Percentiles rank a stretch among this genome's conserved stretches.
Conservation (phyloP, 495 filamentous ascomycete species). For the Penicillium taxi region DNA sequence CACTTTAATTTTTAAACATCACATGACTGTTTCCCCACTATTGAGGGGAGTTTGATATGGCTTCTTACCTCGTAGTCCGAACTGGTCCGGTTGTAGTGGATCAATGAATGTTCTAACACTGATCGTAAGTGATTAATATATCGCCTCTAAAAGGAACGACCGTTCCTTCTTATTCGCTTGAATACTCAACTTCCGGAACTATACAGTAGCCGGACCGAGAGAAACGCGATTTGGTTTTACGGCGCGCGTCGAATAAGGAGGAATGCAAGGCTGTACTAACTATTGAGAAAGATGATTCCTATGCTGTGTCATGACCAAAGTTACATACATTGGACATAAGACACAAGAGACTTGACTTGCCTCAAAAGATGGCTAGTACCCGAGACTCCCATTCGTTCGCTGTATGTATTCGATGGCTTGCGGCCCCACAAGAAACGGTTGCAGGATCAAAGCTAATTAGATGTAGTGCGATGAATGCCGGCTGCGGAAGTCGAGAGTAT, state of each 20-base stretch:
- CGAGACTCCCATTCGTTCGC: conserved; percentile 43
- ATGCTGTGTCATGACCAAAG: conserved; percentile 29
- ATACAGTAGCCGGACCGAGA: too few relatives aligned
- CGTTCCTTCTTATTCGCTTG: too few relatives aligned
- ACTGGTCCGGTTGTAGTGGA: conserved; percentile 14
- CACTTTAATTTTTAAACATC: conserved; percentile 20
- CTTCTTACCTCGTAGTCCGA: conserved; percentile 10
- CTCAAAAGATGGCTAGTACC: conserved; percentile 38
- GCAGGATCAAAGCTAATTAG: neutral
- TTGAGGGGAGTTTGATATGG: conserved; percentile 20
- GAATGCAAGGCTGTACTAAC: conserved; percentile 18
- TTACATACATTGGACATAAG: conserved; percentile 25
- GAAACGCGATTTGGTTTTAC: too few relatives aligned
- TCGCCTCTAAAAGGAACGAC: too few relatives aligned
- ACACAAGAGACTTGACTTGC: conserved; percentile 17
- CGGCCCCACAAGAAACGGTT: too few relatives aligned
- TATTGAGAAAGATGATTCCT: conserved; percentile 28
- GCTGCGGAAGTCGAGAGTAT: conserved; percentile 42
- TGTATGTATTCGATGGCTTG: too few relatives aligned
- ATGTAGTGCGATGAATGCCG: conserved; percentile 44
- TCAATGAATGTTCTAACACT: conserved; percentile 25
- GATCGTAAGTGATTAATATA: conserved; percentile 44
- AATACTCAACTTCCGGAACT: too few relatives aligned
- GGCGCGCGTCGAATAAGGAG: too few relatives aligned
- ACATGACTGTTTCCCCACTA: conserved; percentile 32